Percentiles rank a stretch among this genome's conserved stretches.
These are phyloP conservation scores for Macroventuria anomochaeta DNA, from an alignment of 2,329 filamentous ascomycete genomes.

Conservation along the genomic window DNA sequence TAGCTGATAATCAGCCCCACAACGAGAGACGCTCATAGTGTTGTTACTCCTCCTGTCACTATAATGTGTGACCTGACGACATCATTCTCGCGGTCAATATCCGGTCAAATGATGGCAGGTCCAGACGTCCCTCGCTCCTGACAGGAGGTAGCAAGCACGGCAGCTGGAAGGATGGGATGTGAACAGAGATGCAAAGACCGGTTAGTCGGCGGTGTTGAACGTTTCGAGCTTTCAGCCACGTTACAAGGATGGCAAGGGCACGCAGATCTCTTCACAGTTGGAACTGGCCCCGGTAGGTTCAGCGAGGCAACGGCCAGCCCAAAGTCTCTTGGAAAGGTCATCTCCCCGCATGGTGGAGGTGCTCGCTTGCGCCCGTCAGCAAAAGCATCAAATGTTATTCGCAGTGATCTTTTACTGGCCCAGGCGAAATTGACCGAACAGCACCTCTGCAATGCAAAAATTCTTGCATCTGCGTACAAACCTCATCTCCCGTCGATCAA, in stretches of 20 bases:
- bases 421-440: neutral
- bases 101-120: constrained; percentile 6
- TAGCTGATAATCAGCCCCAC: constrained; percentile 41
- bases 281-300: constrained; percentile 30
- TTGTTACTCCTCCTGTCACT: constrained; percentile 28
- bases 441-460: neutral
- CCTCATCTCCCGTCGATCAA: neutral
- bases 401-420: constrained; percentile 16
- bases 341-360: constrained; percentile 36
- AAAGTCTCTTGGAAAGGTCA: constrained; percentile 39
- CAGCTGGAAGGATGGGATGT: constrained; percentile 9
- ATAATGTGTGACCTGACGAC: constrained; percentile 30
- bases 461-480: neutral
- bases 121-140: neutral
- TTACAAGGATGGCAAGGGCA: constrained; percentile 33
- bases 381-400: constrained; percentile 26
- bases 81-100: constrained; percentile 5
- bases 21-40: constrained; percentile 25
- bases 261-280: constrained; percentile 41
- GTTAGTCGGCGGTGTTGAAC: constrained; percentile 26
- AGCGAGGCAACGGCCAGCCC: constrained; percentile 36
- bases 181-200: constrained; percentile 2
- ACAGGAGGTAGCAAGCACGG: neutral
- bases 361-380: constrained; percentile 36
- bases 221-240: constrained; percentile 42